Conservation (phyloP, 163 green algal species). For the Scenedesmus sp. region DNA sequence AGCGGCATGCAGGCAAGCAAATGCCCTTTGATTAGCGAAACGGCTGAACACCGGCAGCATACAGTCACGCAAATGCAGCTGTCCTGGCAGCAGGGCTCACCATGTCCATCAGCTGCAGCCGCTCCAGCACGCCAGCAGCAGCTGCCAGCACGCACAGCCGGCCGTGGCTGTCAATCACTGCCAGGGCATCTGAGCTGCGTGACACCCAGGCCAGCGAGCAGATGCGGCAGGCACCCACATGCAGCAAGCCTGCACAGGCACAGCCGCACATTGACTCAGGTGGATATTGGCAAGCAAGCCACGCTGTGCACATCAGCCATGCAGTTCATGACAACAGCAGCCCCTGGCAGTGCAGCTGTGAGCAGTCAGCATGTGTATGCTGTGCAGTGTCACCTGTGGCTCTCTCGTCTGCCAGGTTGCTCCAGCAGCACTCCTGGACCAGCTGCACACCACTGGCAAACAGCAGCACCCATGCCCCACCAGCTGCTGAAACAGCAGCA, state of each 20-base stretch:
- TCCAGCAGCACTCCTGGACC: constrained; percentile 8
- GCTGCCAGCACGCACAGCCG: constrained; percentile 1
- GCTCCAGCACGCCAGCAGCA: not conserved
- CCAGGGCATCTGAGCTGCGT: constrained; percentile 14
- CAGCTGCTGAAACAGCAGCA: constrained; percentile 1
- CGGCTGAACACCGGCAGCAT: not conserved
- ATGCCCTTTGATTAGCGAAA: not conserved
- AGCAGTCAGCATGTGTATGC: not conserved
- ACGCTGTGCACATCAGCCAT: not conserved
- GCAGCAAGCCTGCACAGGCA: not conserved
- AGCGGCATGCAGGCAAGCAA: not conserved
- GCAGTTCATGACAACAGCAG: not conserved
- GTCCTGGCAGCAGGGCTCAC: not conserved
- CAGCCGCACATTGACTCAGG: not conserved
- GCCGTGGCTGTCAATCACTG: constrained; percentile 22
- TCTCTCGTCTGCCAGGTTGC: not conserved
- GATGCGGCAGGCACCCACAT: not conserved
- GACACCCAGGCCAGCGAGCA: not conserved
- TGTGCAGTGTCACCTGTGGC: not conserved
- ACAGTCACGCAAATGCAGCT: not conserved
- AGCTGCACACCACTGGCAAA: not conserved
- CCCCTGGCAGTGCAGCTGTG: not conserved
- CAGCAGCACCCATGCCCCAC: constrained; percentile 13
- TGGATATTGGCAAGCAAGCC: not conserved
- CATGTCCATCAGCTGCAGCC: constrained; percentile 25